A percentile compares a stretch with the other conserved stretches of the same genome.
These are phyloP conservation scores for Saccharomyces paradoxus DNA, from an alignment of 805 yeast species.

Conservation along the genomic window DNA sequence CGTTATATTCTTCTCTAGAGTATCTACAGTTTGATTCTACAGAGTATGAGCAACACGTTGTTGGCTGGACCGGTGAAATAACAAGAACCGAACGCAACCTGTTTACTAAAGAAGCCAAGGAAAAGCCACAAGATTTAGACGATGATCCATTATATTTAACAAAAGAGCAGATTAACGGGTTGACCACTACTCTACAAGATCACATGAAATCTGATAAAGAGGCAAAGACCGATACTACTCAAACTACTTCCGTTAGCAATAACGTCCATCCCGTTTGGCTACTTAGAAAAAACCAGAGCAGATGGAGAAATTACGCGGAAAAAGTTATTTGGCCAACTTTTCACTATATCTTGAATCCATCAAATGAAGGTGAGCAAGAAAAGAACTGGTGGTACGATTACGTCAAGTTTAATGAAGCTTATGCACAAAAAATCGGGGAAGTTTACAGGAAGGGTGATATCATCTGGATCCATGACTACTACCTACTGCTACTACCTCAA, in stretches of 20 bases:
- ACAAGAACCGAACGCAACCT: slow-evolving; percentile 10
- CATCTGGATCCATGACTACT: slow-evolving; percentile 89
- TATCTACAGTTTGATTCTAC: slow-evolving; percentile 51
- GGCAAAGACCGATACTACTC: slow-evolving; percentile 31
- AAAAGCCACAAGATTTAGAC: slow-evolving; percentile 22
- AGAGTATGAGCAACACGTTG: slow-evolving; percentile 78
- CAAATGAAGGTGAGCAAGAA: slow-evolving; percentile 52
- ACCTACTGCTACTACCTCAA: slow-evolving; percentile 73
- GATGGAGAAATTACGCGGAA: slow-evolving; percentile 90
- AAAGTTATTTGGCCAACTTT: slow-evolving; percentile 88
- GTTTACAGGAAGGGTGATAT: slow-evolving; percentile 83
- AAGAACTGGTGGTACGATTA: slow-evolving; percentile 82
- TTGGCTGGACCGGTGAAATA: slow-evolving; percentile 96
- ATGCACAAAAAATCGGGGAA: slow-evolving; percentile 65
- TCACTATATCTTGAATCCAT: slow-evolving; percentile 81
- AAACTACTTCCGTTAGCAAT: neutral
- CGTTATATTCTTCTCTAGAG: slow-evolving; percentile 67
- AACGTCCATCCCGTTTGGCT: slow-evolving; percentile 82
- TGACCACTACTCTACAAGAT: slow-evolving; percentile 28
- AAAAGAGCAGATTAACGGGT: slow-evolving; percentile 43
- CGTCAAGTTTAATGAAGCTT: slow-evolving; percentile 83
- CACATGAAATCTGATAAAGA: slow-evolving; percentile 41
- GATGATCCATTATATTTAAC: slow-evolving; percentile 57
- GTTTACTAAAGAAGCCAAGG: slow-evolving; percentile 2
- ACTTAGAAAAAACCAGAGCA: slow-evolving; percentile 61